Evolutionary conservation across 768 basidiomycete species (phyloP), one percentile per base, ranked within the genome.

Genomic region (Gloeopeniophorella convolvens): DNA sequence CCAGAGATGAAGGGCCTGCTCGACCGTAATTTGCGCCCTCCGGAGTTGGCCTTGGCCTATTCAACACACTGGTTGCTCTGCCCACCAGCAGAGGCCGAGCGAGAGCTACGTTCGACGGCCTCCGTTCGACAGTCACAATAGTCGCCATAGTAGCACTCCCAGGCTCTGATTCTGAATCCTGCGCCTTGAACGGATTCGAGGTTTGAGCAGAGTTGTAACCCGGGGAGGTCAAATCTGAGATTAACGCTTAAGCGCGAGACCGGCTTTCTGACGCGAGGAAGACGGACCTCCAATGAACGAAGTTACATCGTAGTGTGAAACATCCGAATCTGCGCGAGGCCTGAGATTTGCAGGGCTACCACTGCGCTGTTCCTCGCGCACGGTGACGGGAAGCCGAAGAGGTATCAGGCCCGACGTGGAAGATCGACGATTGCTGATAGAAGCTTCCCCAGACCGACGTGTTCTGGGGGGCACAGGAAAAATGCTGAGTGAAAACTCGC

Each of bases 401-500:
- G 58, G 61, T 44, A 50, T 21, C 13, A 57, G 50, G 27, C 23
- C 16, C 12, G 45, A 37, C 4, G 15, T 2, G 27, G 24, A 12
- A 8, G 46, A 39, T 18, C 13, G 52, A 2, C 9, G 24, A n/a
- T 8, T n/a, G 48, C 15, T 27, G 28, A 30, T 7, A 41, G 30
- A 15, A 21, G 21, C 30, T 21, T 36, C 28, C 39, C 39, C 20
- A 27, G 27, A 15, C 33, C 57, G 54, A 24, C 15, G 46, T 21
- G 54, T 48, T 62, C 50, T 50, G 15, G 86, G 84, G 28, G 84
- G 86, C 30, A 73, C 66, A 4, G 85, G 85, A 66, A 88, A 88
- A 36, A 72, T 70, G 56, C 83, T 85, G 44, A 89, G 66, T 3
- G 86, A 85, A 53, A 87, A 78, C n/a, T 83, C 82, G 62, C 65